These are phyloP conservation scores for Diaporthe helianthi DNA, from an alignment of 2,329 filamentous ascomycete genomes.

Conservation along the genomic window DNA sequence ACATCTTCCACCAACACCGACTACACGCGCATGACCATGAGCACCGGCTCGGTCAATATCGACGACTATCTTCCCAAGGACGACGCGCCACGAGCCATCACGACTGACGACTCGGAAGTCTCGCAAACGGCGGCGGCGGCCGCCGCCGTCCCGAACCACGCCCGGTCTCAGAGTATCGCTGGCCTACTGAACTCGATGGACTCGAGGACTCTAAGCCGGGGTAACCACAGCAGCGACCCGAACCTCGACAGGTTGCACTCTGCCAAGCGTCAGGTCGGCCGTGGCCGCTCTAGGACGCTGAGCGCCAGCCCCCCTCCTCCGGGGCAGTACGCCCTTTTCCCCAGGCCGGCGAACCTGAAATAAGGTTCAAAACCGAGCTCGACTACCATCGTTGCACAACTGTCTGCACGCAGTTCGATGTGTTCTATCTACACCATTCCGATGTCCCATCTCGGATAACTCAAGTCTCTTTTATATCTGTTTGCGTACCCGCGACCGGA, in stretches of 20 bases:
- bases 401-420: not conserved
- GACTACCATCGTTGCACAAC: not conserved
- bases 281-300: constrained; percentile 54
- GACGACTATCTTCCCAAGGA: constrained; percentile 39
- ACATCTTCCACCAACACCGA: constrained; percentile 61
- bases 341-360: constrained; percentile 37
- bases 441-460: not conserved
- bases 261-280: constrained; percentile 41
- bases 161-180: constrained; percentile 31
- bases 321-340: constrained; percentile 57
- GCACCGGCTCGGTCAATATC: constrained; percentile 54
- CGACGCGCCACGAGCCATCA: constrained; percentile 31
- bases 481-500: not conserved
- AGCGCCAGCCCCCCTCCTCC: constrained; percentile 54
- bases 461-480: not conserved
- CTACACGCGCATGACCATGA: constrained; percentile 60
- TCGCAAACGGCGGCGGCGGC: constrained; percentile 43
- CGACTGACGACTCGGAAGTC: constrained; percentile 37
- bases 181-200: constrained; percentile 26
- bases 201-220: constrained; percentile 33
- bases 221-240: constrained; percentile 42
- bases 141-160: constrained; percentile 38
- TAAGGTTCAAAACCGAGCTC: not conserved
- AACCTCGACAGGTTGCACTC: constrained; percentile 38
- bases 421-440: constrained; percentile 13